Conservation (phyloP, 345 rosid genomes). For the Iberis pinnata region DNA sequence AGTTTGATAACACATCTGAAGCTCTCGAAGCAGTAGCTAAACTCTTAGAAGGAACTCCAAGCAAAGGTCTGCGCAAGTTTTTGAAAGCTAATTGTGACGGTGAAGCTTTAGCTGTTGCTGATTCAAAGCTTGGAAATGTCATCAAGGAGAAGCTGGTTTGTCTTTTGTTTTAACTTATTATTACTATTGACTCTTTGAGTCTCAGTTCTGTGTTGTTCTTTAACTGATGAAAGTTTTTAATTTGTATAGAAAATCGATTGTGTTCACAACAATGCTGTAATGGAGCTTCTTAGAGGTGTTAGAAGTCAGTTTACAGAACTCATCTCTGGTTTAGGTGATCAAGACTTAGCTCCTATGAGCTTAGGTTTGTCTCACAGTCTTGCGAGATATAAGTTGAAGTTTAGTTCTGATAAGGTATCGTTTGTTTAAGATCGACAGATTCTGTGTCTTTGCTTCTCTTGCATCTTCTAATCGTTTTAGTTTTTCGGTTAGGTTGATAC, state of each 20-base stretch:
- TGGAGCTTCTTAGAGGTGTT: conserved; percentile 87
- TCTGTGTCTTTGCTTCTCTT: background rate
- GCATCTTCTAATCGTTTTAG: background rate
- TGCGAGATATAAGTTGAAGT: conserved; percentile 84
- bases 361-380: conserved; percentile 89
- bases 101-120: conserved; percentile 69
- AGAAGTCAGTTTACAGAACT: conserved; percentile 86
- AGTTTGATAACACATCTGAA: conserved; percentile 84
- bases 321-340: conserved; percentile 62
- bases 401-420: conserved; percentile 87
- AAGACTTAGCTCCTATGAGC: conserved; percentile 93
- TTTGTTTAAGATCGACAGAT: background rate
- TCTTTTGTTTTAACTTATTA: background rate
- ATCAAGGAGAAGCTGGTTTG: conserved; percentile 86
- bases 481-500: conserved; percentile 66
- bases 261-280: conserved; percentile 75
- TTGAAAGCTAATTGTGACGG: conserved; percentile 61
- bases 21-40: conserved; percentile 75
- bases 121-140: conserved; percentile 86
- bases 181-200: background rate
- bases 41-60: conserved; percentile 59
- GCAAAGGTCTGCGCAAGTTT: conserved; percentile 77
- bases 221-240: background rate
- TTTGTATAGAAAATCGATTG: conserved; percentile 66
- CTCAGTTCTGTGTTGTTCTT: background rate